Base-by-base conservation (phyloP, 805 yeast genomes). In the Debaryomyces prosopidis region DNA sequence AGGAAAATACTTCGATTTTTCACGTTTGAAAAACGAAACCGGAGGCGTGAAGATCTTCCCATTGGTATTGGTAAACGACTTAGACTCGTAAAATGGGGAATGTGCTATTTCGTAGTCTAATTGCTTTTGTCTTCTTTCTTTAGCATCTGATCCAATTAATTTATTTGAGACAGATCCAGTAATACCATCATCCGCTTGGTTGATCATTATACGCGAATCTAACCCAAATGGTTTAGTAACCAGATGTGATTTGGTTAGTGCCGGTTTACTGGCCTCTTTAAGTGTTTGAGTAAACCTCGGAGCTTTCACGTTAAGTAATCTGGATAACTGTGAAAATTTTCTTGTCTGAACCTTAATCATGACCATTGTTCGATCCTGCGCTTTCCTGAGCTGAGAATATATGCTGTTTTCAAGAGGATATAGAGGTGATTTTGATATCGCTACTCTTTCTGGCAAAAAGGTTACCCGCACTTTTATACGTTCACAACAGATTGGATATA, bases 21-120 rank as follows among this genome's bases (percentile, higher is more conserved):
- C 91, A 10, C 73, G 67, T 48, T 79, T 80, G 78, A 92, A 91
- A 54, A 79, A 85, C 1, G 90, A 80, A n/a, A 79, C 73, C 1
- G 98, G 98, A 0, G 96, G 80, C 14, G 77, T 70, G 69, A 90
- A 94, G 50, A 91, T 74, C 66, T 90, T 89, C 18, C 98, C 99
- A 32, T 82, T 79, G 2, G 92, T 87, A 54, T 84, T 85, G 40
- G 84, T 72, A 58, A 81, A 72, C 2, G 76, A 70, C 47, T 71
- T 70, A 30, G 72, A 60, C 45, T 72, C 77, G 47, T 68, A 71
- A 52, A 71, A 66, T 5, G 75, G 74, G 11, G 76, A 71, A 50
- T 72, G 77, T 28, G 60, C 61, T 34, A 72, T 60, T 39, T 72
- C 77, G 47, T 70, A 70, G 42, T 72, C 73, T 39, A 72, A 58